Conservation (phyloP, 768 basidiomycete genomes). For the Mycena kentingensis region DNA sequence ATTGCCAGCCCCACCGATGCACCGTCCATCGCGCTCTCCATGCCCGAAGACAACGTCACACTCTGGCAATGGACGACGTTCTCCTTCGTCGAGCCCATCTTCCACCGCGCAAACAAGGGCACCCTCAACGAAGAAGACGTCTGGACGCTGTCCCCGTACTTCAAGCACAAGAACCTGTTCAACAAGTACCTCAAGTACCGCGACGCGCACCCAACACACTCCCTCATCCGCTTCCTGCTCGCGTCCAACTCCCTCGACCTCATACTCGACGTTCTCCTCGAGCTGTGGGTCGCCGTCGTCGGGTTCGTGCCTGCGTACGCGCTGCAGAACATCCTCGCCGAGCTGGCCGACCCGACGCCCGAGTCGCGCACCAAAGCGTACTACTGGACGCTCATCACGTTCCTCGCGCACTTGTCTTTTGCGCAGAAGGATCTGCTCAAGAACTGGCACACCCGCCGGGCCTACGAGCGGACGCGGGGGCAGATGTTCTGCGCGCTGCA, state of each 20-base stretch:
- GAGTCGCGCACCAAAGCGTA: constrained; percentile 50
- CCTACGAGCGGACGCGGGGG: constrained; percentile 68
- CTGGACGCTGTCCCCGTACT: constrained; percentile 68
- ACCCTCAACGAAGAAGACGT: constrained; percentile 56
- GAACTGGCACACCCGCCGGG: constrained; percentile 66
- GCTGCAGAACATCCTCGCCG: constrained; percentile 58
- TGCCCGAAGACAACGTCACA: constrained; percentile 65
- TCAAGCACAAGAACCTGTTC: constrained; percentile 69
- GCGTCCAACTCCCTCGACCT: constrained; percentile 70
- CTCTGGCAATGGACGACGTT: constrained; percentile 70
- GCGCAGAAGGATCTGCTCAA: constrained; percentile 66
- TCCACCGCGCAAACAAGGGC: constrained; percentile 50
- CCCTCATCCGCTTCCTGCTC: constrained; percentile 62
- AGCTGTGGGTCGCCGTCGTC: constrained; percentile 46
- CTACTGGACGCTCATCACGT: constrained; percentile 60
- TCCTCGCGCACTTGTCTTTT: constrained; percentile 65
- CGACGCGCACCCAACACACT: constrained; percentile 54
- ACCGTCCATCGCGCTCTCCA: constrained; percentile 50
- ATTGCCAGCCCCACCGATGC: constrained; percentile 55
- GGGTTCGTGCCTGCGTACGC: constrained; percentile 65
- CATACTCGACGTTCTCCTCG: constrained; percentile 57
- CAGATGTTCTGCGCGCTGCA: constrained; percentile 72
- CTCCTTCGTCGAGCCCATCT: constrained; percentile 64
- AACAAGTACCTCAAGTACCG: constrained; percentile 60
- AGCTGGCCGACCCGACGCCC: constrained; percentile 45